Conservation (phyloP, 306 rosid species). For the Prunus armeniaca region DNA sequence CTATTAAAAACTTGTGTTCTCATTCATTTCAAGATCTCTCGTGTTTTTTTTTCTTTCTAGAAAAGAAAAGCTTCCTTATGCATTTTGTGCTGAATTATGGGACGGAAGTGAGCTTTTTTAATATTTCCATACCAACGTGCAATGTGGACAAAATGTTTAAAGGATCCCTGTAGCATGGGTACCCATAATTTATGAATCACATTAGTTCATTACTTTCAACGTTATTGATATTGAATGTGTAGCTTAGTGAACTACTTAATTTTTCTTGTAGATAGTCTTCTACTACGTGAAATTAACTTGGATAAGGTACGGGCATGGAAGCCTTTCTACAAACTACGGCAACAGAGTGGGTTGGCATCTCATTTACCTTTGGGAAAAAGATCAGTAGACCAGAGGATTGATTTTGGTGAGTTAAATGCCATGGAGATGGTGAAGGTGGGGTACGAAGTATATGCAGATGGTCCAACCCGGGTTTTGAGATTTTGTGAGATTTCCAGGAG, state of each 20-base stretch:
- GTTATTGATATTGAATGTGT: slow-evolving; percentile 9
- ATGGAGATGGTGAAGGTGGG: slow-evolving; percentile 62
- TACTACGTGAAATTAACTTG: slow-evolving; percentile 74
- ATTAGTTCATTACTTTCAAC: slow-evolving; percentile 3
- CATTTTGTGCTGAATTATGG: not conserved
- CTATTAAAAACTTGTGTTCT: not conserved
- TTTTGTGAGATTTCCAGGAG: slow-evolving; percentile 66
- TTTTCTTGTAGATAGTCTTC: slow-evolving; percentile 58
- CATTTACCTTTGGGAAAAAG: slow-evolving; percentile 44
- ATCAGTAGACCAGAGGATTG: slow-evolving; percentile 31
- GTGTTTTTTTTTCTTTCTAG: not conserved
- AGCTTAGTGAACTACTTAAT: slow-evolving; percentile 19
- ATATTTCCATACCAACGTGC: not conserved
- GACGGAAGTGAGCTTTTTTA: not conserved
- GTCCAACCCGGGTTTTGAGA: slow-evolving; percentile 79
- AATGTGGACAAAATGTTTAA: not conserved
- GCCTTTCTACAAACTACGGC: slow-evolving; percentile 66
- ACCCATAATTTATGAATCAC: not conserved
- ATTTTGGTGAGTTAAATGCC: slow-evolving; percentile 33
- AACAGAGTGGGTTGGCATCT: slow-evolving; percentile 49
- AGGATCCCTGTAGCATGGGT: slow-evolving; percentile 8
- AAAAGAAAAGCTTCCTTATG: not conserved
- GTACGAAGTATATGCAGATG: slow-evolving; percentile 94
- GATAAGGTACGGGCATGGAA: slow-evolving; percentile 88
- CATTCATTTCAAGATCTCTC: slow-evolving; percentile 2